Percentiles rank a stretch among this genome's conserved stretches.
phyloP scores from a whole-genome alignment of 2,329 filamentous ascomycete species.

The Aureobasidium zeae region DNA sequence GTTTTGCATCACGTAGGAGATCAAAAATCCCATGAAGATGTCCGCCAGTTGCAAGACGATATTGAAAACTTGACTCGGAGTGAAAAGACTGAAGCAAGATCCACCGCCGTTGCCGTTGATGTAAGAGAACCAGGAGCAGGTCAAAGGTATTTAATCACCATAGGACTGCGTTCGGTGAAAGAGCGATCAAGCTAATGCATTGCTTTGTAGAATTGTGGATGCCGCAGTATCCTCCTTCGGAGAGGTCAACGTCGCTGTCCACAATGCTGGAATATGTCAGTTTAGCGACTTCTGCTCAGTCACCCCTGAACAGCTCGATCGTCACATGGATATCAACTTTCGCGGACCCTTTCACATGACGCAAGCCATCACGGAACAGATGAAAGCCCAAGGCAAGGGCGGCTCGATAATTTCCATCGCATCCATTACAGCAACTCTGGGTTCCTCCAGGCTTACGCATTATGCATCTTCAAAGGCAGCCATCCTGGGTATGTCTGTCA shows the following conservation, averaged over 20 bases:
- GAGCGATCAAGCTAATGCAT: not conserved
- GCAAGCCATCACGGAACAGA: conserved; percentile 3
- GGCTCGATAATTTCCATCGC: conserved; percentile 6
- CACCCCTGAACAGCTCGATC: not conserved
- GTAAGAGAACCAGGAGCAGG: not conserved
- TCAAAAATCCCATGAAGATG: not conserved
- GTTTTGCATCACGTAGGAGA: conserved; percentile 3
- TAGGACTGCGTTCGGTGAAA: not conserved
- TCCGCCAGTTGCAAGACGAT: not conserved
- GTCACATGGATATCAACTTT: conserved; percentile 2
- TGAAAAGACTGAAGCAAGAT: not conserved
- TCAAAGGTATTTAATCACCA: not conserved
- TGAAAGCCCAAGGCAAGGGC: not conserved
- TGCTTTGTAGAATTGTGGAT: not conserved
- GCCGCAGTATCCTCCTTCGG: not conserved
- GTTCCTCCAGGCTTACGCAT: conserved; percentile 1
- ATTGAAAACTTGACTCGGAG: not conserved
- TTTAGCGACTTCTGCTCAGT: not conserved
- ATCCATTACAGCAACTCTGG: conserved; percentile 3
- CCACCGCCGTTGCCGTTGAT: not conserved
- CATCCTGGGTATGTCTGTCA: conserved; percentile 2
- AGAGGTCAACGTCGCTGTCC: not conserved
- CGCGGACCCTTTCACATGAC: not conserved
- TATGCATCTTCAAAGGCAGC: conserved; percentile 6
- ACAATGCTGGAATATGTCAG: conserved; percentile 12